Evolutionary conservation across 2,329 filamentous ascomycete genomes (phyloP).

Genomic region (Aspergillus tubingensis): DNA sequence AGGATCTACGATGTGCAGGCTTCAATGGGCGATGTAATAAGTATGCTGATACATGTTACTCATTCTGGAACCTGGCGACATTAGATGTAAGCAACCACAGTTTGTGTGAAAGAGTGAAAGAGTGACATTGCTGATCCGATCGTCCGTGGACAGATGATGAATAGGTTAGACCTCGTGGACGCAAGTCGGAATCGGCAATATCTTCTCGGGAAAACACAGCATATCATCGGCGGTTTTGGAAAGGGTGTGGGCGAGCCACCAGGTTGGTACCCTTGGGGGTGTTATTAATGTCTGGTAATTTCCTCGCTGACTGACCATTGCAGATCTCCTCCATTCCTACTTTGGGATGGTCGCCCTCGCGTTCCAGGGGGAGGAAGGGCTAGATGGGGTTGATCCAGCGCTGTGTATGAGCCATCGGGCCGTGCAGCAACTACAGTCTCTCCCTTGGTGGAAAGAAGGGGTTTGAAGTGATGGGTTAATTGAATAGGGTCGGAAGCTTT

Average conservation of each 20-base stretch:
- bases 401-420: slow-evolving; percentile 69
- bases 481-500: not conserved
- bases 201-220: slow-evolving; percentile 82
- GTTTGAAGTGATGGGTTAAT: not conserved
- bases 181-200: slow-evolving; percentile 68
- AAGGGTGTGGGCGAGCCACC: slow-evolving; percentile 69
- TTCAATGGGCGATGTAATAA: slow-evolving; percentile 94
- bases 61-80: slow-evolving; percentile 83
- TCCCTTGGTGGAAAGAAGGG: slow-evolving; percentile 41
- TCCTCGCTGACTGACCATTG: not conserved
- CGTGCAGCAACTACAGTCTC: slow-evolving; percentile 41
- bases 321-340: slow-evolving; percentile 83
- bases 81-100: slow-evolving; percentile 43
- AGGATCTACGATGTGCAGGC: slow-evolving; percentile 60
- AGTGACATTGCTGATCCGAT: slow-evolving; percentile 19
- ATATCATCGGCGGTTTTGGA: slow-evolving; percentile 79
- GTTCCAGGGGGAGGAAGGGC: slow-evolving; percentile 67
- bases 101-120: not conserved
- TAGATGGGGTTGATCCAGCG: slow-evolving; percentile 72
- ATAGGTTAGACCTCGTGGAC: slow-evolving; percentile 60
- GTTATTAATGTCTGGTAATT: not conserved
- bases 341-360: slow-evolving; percentile 80
- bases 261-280: slow-evolving; percentile 48
- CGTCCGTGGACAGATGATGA: slow-evolving; percentile 56
- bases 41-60: slow-evolving; percentile 90